These are phyloP conservation scores for Parascedosporium putredinis DNA, from an alignment of 2,329 filamentous ascomycete genomes.

Conservation along the genomic window DNA sequence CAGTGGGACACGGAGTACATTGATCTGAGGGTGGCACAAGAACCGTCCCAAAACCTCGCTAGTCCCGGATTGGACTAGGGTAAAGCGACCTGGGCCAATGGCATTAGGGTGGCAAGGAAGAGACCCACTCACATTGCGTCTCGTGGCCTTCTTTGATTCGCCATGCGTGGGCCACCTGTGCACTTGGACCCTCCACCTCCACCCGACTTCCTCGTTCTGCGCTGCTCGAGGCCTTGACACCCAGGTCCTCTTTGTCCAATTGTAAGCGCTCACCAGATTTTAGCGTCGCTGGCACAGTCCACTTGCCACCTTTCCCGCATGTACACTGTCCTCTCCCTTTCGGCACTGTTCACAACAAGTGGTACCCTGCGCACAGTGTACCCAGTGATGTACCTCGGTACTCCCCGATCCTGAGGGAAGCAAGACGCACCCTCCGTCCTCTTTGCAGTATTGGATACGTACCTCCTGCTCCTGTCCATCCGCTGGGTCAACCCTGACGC, in stretches of 20 bases:
- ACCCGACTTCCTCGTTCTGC: not conserved
- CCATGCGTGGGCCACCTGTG: not conserved
- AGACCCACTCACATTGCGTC: constrained; percentile 7
- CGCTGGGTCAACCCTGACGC: not conserved
- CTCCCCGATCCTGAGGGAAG: not conserved
- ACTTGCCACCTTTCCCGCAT: constrained; percentile 7
- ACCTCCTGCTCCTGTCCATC: not conserved
- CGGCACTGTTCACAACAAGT: not conserved
- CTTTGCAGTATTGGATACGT: not conserved
- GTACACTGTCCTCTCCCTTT: not conserved
- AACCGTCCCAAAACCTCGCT: constrained; percentile 3
- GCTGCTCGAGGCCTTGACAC: not conserved
- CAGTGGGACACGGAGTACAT: not conserved
- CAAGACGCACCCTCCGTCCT: not conserved
- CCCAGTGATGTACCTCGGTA: not conserved
- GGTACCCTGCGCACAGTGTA: not conserved
- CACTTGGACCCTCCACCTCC: not conserved
- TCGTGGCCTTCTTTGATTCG: constrained; percentile 6
- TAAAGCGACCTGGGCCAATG: not conserved
- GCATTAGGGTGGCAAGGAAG: not conserved
- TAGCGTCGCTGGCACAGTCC: not conserved
- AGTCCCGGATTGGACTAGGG: constrained; percentile 1
- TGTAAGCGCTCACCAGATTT: not conserved
- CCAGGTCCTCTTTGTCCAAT: not conserved
- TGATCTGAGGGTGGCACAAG: constrained; percentile 3